Evolutionary conservation across 352 stramenopile genomes (phyloP).

Genomic region (Globisporangium splendens): DNA sequence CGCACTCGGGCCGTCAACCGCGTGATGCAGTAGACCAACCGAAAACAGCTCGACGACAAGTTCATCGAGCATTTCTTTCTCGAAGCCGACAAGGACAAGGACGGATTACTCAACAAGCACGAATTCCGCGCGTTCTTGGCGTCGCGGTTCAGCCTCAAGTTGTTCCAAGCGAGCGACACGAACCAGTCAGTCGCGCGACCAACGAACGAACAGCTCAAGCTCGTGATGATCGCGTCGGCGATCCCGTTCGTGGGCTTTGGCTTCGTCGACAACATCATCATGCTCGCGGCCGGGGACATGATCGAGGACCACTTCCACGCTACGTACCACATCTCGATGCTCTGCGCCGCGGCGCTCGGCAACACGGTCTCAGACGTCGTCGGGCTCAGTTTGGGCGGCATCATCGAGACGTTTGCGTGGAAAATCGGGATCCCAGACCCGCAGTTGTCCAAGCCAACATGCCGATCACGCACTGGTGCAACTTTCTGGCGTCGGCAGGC

Average conservation of each 20-base stretch:
- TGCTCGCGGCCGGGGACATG: conserved; percentile 89
- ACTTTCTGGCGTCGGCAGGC: conserved; percentile 72
- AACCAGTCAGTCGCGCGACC: conserved; percentile 39
- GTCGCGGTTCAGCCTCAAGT: conserved; percentile 62
- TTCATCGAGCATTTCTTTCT: conserved; percentile 57
- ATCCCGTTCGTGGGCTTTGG: conserved; percentile 85
- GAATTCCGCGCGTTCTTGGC: conserved; percentile 65
- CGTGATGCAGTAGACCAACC: conserved; percentile 38
- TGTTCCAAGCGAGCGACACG: conserved; percentile 27
- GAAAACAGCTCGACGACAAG: conserved; percentile 34
- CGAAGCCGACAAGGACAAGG: conserved; percentile 66
- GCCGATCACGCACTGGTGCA: conserved; percentile 66
- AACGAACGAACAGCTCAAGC: conserved; percentile 58
- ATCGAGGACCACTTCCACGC: conserved; percentile 94
- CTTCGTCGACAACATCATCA: conserved; percentile 86
- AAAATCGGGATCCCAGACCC: conserved; percentile 66
- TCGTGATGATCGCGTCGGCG: conserved; percentile 75
- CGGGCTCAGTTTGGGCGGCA: conserved; percentile 90
- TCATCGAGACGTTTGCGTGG: conserved; percentile 84
- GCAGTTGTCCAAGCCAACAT: conserved; percentile 74
- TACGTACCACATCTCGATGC: conserved; percentile 93
- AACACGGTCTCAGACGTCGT: conserved; percentile 95
- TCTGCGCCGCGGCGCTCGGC: conserved; percentile 92
- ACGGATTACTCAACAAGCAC: conserved; percentile 58
- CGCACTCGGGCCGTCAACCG: conserved; percentile 46